Evolutionary conservation across 2,329 filamentous ascomycete species (phyloP).

Genomic region (Xylariaceae sp.): DNA sequence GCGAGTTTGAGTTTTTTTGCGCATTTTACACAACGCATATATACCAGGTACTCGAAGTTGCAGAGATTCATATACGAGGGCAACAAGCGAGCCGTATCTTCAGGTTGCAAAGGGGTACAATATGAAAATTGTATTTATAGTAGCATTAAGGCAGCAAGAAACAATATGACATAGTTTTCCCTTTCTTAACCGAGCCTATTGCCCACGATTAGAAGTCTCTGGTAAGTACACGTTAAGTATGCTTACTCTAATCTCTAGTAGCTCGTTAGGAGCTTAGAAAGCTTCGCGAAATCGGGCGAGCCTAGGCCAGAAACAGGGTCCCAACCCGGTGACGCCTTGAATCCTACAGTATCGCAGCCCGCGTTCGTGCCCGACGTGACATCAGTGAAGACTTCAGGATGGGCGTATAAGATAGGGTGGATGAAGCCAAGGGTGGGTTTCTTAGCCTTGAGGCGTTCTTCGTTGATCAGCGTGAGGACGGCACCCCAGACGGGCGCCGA

Average conservation of each 20-base stretch:
- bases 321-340: slow-evolving; percentile 49
- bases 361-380: slow-evolving; percentile 46
- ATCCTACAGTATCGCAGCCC: slow-evolving; percentile 49
- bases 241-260: slow-evolving; percentile 38
- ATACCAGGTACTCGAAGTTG: no score
- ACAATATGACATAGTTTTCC: no score
- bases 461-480: slow-evolving; percentile 56
- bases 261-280: slow-evolving; percentile 24
- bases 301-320: slow-evolving; percentile 49
- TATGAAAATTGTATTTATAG: no score
- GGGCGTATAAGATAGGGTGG: slow-evolving; percentile 56
- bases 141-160: no score
- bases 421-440: slow-evolving; percentile 59
- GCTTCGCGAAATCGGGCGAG: slow-evolving; percentile 28
- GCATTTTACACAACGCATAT: no score
- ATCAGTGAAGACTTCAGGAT: slow-evolving; percentile 49
- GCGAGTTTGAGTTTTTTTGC: no score
- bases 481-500: slow-evolving; percentile 64
- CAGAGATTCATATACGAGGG: no score
- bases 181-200: not conserved
- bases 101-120: no score
- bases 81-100: no score
- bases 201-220: not conserved
- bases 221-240: no score
- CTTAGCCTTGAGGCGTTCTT: slow-evolving; percentile 51